Conservation (phyloP, 108 stramenopile genomes). For the Aureococcus anophagefferens region DNA sequence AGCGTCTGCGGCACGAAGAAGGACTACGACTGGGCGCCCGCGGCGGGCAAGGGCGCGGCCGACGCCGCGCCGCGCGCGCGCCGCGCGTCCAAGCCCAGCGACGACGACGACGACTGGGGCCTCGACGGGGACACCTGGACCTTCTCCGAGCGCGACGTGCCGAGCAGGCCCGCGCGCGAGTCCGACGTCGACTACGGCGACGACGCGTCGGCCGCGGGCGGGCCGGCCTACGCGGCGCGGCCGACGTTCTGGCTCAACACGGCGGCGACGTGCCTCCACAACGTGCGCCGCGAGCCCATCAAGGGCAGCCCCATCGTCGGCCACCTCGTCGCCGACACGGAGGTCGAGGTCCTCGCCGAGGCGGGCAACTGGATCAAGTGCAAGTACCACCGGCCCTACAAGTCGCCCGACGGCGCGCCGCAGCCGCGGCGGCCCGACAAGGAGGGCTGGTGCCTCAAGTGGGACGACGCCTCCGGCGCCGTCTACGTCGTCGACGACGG, state of each 20-base stretch:
- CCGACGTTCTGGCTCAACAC: slow-evolving; percentile 18
- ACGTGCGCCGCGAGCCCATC: slow-evolving; percentile 24
- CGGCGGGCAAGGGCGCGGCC: neutral
- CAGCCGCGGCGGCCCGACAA: neutral
- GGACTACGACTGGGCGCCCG: neutral
- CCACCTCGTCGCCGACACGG: slow-evolving; percentile 15
- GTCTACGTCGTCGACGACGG: slow-evolving; percentile 8
- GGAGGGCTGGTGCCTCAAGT: slow-evolving; percentile 17
- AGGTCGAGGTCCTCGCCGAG: slow-evolving; percentile 21
- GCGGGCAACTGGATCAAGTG: slow-evolving; percentile 35
- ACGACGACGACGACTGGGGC: neutral
- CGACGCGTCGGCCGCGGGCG: no score
- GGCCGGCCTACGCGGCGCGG: neutral
- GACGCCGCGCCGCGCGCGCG: neutral
- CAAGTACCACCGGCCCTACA: slow-evolving; percentile 2
- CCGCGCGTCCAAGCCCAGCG: neutral
- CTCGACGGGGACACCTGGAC: neutral
- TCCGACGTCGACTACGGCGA: no score
- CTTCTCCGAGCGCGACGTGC: neutral
- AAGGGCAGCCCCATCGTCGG: slow-evolving; percentile 17
- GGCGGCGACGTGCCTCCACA: slow-evolving; percentile 25
- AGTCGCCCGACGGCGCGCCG: neutral
- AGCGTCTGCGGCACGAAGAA: slow-evolving; percentile 32
- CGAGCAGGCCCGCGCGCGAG: no score
- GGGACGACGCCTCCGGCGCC: slow-evolving; percentile 7